Conservation (phyloP, 176 grass and related monocot species). For the Chrysopogon serrulatus region DNA sequence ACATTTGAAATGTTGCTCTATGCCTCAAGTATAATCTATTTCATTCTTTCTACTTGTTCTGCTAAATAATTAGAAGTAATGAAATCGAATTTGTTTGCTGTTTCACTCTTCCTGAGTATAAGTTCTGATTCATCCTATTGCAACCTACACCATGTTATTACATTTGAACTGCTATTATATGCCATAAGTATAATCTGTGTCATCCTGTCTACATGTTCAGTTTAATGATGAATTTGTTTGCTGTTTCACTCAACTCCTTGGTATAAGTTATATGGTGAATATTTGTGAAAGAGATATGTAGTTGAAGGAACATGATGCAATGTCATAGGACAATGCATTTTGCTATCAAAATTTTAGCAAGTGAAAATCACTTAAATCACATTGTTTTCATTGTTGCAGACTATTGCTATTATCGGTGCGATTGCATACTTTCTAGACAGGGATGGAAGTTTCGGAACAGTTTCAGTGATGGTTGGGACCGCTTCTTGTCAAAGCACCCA, state of each 20-base stretch:
- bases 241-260: constrained; percentile 9
- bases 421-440: constrained; percentile 82
- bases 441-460: constrained; percentile 91
- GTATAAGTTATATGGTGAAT: not conserved
- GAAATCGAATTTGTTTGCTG: not conserved
- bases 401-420: constrained; percentile 77
- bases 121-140: too few relatives aligned
- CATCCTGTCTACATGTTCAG: not conserved
- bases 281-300: not conserved
- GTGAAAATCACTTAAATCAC: not conserved
- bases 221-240: not conserved
- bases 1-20: not conserved
- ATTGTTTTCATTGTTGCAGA: constrained; percentile 33
- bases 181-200: not conserved
- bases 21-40: not conserved
- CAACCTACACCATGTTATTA: not conserved
- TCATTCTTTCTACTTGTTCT: not conserved
- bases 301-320: not conserved
- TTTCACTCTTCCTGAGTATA: too few relatives aligned
- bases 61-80: not conserved
- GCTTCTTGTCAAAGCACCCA: constrained; percentile 90
- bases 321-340: not conserved
- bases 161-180: not conserved
- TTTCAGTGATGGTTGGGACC: constrained; percentile 93
- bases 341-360: not conserved